Evolutionary conservation across 2,329 filamentous ascomycete genomes (phyloP).

Genomic region (Clathrospora elynae): DNA sequence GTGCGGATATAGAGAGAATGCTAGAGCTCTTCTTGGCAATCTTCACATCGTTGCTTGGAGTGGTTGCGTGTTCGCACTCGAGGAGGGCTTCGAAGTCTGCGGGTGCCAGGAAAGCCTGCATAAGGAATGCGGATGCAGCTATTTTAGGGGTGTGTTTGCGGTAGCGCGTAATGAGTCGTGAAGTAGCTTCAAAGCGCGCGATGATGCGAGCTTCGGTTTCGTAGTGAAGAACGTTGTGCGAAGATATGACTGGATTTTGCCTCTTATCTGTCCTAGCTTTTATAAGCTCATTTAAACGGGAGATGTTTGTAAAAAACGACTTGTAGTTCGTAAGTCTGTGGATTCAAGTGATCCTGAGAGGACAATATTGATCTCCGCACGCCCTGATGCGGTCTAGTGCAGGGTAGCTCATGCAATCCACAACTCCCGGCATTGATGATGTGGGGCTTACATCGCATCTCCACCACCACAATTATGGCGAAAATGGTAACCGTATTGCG

Average conservation of each 20-base stretch:
- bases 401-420: neutral
- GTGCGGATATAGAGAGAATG: conserved; percentile 53
- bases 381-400: too few relatives aligned
- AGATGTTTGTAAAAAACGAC: too few relatives aligned
- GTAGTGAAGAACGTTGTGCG: too few relatives aligned
- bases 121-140: conserved; percentile 9
- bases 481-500: too few relatives aligned
- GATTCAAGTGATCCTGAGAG: too few relatives aligned
- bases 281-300: too few relatives aligned
- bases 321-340: too few relatives aligned
- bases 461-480: neutral
- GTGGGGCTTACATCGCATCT: neutral
- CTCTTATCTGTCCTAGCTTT: too few relatives aligned
- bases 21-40: conserved; percentile 56
- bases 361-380: too few relatives aligned
- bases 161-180: neutral
- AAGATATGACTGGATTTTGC: too few relatives aligned
- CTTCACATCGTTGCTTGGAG: conserved; percentile 55
- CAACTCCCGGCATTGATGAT: conserved; percentile 1
- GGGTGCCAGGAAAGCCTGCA: conserved; percentile 12
- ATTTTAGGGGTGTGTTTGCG: conserved; percentile 9
- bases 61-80: conserved; percentile 42
- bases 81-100: conserved; percentile 35
- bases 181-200: neutral
- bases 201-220: too few relatives aligned